Percentiles rank a stretch among this genome's conserved stretches.
phyloP scores from a whole-genome alignment of 129 eudicot species.

The Pulicaria dysenterica region DNA sequence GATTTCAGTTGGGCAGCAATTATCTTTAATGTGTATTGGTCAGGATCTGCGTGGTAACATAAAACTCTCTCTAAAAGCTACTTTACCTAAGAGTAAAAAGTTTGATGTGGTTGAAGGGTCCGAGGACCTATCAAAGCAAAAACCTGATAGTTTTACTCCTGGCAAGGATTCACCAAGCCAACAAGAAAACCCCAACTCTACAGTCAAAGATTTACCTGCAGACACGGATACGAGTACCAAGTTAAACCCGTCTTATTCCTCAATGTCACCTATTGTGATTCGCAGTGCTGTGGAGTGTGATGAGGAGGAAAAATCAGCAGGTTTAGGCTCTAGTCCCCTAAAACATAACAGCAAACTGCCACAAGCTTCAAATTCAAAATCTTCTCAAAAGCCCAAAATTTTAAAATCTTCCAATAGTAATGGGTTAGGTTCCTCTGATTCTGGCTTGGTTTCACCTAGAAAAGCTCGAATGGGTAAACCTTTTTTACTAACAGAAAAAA shows the following conservation, averaged over 20 bases:
- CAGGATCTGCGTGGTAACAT: slow-evolving; percentile 92
- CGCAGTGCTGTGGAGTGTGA: slow-evolving; percentile 44
- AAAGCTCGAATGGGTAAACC: slow-evolving; percentile 26
- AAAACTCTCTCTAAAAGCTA: slow-evolving; percentile 86
- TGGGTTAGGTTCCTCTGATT: not conserved
- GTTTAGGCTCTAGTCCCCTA: slow-evolving; percentile 10
- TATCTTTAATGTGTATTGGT: slow-evolving; percentile 82
- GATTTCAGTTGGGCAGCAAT: slow-evolving; percentile 77
- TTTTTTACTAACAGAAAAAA: slow-evolving; percentile 30
- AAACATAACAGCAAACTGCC: slow-evolving; percentile 26
- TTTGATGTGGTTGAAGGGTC: slow-evolving; percentile 25
- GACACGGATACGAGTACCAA: slow-evolving; percentile 24
- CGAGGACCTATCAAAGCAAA: slow-evolving; percentile 27
- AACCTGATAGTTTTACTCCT: slow-evolving; percentile 36
- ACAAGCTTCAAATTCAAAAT: slow-evolving; percentile 20
- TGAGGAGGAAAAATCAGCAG: slow-evolving; percentile 36
- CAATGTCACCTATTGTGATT: slow-evolving; percentile 39
- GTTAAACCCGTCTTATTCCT: slow-evolving; percentile 36
- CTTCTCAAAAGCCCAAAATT: slow-evolving; percentile 33
- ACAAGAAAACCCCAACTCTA: slow-evolving; percentile 31
- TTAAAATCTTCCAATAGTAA: not conserved
- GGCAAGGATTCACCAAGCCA: slow-evolving; percentile 28
- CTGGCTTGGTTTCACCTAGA: slow-evolving; percentile 8
- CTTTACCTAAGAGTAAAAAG: slow-evolving; percentile 45
- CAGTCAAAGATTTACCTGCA: slow-evolving; percentile 23